A percentile compares a stretch with the other conserved stretches of the same genome.
Conservation (phyloP, 2,329 filamentous ascomycete genomes). For the Bipolaris gigantea region DNA sequence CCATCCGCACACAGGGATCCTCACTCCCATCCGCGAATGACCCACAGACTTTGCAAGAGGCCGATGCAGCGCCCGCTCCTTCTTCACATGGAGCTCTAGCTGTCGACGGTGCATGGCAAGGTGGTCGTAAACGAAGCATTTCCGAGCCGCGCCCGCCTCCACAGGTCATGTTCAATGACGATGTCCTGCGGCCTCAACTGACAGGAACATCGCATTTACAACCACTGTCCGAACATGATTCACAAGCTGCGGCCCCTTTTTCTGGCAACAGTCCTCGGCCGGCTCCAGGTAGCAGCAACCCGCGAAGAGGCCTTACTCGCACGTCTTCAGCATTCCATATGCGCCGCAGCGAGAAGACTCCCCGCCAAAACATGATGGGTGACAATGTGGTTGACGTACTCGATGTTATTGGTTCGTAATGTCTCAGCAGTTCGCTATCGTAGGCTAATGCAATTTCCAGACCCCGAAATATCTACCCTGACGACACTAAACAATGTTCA, state of each 20-base stretch:
- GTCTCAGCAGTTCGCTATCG: background rate
- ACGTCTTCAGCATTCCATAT: conserved; percentile 33
- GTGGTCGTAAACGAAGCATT: conserved; percentile 36
- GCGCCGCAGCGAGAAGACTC: conserved; percentile 22
- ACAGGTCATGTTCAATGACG: conserved; percentile 24
- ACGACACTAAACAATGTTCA: conserved; percentile 90
- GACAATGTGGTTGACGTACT: conserved; percentile 66
- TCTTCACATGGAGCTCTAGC: conserved; percentile 3
- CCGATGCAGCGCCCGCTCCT: background rate
- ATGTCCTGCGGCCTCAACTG: conserved; percentile 30
- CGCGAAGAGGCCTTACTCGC: conserved; percentile 24
- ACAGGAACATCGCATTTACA: conserved; percentile 35
- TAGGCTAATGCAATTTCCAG: conserved; percentile 51
- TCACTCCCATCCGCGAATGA: conserved; percentile 6
- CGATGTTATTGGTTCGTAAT: conserved; percentile 65
- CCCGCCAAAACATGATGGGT: conserved; percentile 54
- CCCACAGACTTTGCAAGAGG: background rate
- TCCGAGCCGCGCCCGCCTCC: conserved; percentile 38
- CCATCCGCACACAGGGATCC: conserved; percentile 35
- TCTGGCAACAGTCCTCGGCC: conserved; percentile 20
- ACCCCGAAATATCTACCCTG: conserved; percentile 79
- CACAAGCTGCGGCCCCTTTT: conserved; percentile 6
- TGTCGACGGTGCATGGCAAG: conserved; percentile 18
- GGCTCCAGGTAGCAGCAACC: conserved; percentile 12
- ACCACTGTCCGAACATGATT: conserved; percentile 37